phyloP scores from a whole-genome alignment of 2,329 filamentous ascomycete genomes.

The Aspergillus thermomutatus region DNA sequence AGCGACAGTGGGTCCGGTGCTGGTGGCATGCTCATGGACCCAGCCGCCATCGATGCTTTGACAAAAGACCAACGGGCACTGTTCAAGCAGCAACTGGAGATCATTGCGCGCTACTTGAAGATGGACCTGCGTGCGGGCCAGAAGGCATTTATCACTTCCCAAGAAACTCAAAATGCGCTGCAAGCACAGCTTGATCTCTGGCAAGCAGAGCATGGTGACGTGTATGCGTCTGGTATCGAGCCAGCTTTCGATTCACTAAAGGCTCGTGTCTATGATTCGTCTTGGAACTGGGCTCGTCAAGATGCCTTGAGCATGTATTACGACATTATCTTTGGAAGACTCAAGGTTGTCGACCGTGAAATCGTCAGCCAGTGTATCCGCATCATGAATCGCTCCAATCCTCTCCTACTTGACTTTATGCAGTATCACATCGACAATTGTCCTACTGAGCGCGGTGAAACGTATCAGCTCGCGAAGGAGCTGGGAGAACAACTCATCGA shows the following conservation, averaged over 20 bases:
- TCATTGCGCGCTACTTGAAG: conserved; percentile 93
- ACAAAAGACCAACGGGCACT: conserved; percentile 94
- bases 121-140: conserved; percentile 95
- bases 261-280: conserved; percentile 93
- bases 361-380: conserved; percentile 98
- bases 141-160: conserved; percentile 81
- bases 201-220: conserved; percentile 92
- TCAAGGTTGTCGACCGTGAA: conserved; percentile 90
- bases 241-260: conserved; percentile 92
- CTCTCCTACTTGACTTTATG: conserved; percentile 95
- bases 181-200: conserved; percentile 93
- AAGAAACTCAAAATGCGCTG: conserved; percentile 80
- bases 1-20: conserved; percentile 68
- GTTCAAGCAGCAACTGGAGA: conserved; percentile 97
- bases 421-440: conserved; percentile 99
- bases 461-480: conserved; percentile 95
- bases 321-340: conserved; percentile 94
- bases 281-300: conserved; percentile 98
- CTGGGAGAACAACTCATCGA: conserved; percentile 91
- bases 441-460: conserved; percentile 93
- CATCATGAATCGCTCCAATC: conserved; percentile 99
- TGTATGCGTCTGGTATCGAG: conserved; percentile 92
- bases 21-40: conserved; percentile 99
- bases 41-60: conserved; percentile 89
- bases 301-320: conserved; percentile 98